Evolutionary conservation across 371 early-diverging fungal genomes (phyloP), one percentile per base, ranked within the genome.

Genomic region (Fennellomyces sp.): DNA sequence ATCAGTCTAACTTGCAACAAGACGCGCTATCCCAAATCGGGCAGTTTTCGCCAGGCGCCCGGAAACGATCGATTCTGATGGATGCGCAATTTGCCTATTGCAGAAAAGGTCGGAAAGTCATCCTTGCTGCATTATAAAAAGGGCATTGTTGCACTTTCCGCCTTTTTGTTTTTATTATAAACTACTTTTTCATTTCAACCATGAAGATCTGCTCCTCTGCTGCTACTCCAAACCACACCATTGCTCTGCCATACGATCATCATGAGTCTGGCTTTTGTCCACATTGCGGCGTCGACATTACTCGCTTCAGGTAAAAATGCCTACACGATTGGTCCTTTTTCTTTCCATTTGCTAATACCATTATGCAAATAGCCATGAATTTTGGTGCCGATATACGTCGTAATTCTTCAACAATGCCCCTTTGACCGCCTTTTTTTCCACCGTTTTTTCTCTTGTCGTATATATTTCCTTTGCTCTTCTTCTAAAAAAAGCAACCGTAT

Each of bases 331-430:
- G 8, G 7, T 50, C 25, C 7, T 27, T 8, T 25, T 21, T 27
- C 7, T 21, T 5, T 42, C 5, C 28, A 28, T 10, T 2, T 31
- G 19, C 12, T 27, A 19, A 33, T 23, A 15, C 3, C 17, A 29
- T 38, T 27, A 28, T 56, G 15, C 3, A 25, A 28, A 39, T 35
- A 58, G 58, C 15, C 58, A 58, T 58, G 58, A 58, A 27, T 58
- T 58, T 12, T 58, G 58, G 58, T 58, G 58, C 30, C 58, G 58
- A 15, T 58, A 58, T 15, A n/a, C 35, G 8, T 21, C 36, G 12
- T 54, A 57, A 48, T 15, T 38, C 21, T 8, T 38, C 8, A 45
- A 45, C 29, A 72, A 88, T 89, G 70, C 96, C 95, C 60, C 92
- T 92, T 67, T 91, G 91, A n/a, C 39, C 15, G 39, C 39, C 17